phyloP scores from a whole-genome alignment of 2,329 filamentous ascomycete genomes.

The Malbranchea cinnamomea region DNA sequence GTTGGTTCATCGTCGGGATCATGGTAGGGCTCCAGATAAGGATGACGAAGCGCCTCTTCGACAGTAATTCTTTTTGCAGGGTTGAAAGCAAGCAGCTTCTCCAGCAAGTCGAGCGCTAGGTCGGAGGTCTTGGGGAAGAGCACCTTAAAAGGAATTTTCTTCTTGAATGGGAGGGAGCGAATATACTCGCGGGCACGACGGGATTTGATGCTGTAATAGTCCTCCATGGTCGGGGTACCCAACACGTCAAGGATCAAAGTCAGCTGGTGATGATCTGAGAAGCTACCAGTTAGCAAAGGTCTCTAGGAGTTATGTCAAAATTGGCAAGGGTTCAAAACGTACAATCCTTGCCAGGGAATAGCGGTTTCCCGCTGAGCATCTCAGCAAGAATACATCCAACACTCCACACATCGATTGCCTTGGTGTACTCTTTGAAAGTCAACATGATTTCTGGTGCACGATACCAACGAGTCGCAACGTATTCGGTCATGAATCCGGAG shows the following conservation, averaged over 20 bases:
- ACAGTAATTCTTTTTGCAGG: conserved; percentile 97
- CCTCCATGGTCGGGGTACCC: conserved; percentile 97
- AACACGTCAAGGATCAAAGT: conserved; percentile 95
- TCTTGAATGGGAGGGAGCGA: conserved; percentile 94
- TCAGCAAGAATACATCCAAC: conserved; percentile 96
- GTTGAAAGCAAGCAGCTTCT: conserved; percentile 95
- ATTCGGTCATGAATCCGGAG: conserved; percentile 99
- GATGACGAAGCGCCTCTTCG: conserved; percentile 91
- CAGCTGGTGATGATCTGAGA: conserved; percentile 83
- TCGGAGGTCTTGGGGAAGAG: conserved; percentile 99
- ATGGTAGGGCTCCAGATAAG: conserved; percentile 96
- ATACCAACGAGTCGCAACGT: conserved; percentile 97
- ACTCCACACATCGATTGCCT: conserved; percentile 98
- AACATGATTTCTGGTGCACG: conserved; percentile 99
- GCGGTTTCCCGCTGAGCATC: conserved; percentile 95
- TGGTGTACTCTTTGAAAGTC: conserved; percentile 99
- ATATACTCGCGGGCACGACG: conserved; percentile 96
- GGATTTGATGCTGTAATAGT: conserved; percentile 99
- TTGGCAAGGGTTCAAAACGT: no score
- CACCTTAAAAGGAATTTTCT: conserved; percentile 95
- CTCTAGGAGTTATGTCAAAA: no score
- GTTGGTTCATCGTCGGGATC: conserved; percentile 97
- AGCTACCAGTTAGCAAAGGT: no score
- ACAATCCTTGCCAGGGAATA: conserved; percentile 99
- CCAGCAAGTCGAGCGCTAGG: conserved; percentile 77